Evolutionary conservation across 2,329 filamentous ascomycete genomes (phyloP).

Genomic region (Daldinia sp.): DNA sequence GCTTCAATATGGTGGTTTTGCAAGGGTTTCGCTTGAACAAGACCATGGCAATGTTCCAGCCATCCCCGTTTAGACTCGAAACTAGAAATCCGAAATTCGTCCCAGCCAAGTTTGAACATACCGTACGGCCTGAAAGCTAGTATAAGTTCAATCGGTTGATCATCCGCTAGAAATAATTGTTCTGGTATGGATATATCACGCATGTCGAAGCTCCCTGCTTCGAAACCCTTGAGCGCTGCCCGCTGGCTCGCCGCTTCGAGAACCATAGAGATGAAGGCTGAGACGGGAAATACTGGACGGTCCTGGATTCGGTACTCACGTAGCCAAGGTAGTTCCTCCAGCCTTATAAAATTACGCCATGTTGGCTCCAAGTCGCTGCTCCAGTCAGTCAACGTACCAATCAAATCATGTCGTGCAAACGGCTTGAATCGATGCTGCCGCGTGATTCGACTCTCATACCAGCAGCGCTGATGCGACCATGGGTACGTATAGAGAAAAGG

Average conservation of each 20-base stretch:
- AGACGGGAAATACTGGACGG: conserved; percentile 60
- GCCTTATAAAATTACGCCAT: conserved; percentile 55
- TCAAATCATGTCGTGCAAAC: conserved; percentile 52
- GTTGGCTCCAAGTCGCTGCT: conserved; percentile 54
- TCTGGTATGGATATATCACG: conserved; percentile 53
- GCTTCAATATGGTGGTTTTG: conserved; percentile 49
- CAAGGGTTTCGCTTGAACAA: conserved; percentile 48
- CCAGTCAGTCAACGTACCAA: conserved; percentile 52
- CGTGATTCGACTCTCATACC: conserved; percentile 50
- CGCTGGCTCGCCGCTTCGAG: conserved; percentile 45
- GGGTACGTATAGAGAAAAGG: conserved; percentile 50
- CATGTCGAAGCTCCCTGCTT: conserved; percentile 53
- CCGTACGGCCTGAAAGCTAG: conserved; percentile 51
- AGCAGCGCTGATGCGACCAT: conserved; percentile 51
- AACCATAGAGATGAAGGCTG: conserved; percentile 58
- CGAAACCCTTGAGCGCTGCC: conserved; percentile 47
- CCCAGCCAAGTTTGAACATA: conserved; percentile 48
- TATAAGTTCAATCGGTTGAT: conserved; percentile 53
- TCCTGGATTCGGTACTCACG: conserved; percentile 63
- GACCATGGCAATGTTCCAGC: conserved; percentile 55
- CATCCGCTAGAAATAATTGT: conserved; percentile 53
- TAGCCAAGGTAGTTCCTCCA: conserved; percentile 59
- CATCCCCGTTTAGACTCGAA: conserved; percentile 54
- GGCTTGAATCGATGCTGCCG: conserved; percentile 52
- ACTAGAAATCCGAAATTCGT: conserved; percentile 55